Evolutionary conservation across 208 protist species (phyloP).

Genomic region (Wallacemonas sp.): DNA sequence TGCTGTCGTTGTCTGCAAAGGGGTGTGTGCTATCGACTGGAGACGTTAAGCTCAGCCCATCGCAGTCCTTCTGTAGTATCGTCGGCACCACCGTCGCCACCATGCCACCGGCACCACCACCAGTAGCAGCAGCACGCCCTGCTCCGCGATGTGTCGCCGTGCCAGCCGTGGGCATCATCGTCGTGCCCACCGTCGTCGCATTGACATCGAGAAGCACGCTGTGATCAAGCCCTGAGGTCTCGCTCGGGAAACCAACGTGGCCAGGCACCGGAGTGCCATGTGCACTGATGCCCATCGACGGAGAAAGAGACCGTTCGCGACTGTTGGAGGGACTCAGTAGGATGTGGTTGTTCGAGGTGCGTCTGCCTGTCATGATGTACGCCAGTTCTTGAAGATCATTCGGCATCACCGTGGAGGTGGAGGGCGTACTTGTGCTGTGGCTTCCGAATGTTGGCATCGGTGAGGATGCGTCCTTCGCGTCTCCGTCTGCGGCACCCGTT

Average conservation of each 20-base stretch:
- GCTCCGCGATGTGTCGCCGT: neutral
- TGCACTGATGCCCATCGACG: slow-evolving; percentile 5
- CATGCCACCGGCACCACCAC: no score
- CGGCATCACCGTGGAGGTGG: neutral
- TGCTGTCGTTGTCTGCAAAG: slow-evolving; percentile 13
- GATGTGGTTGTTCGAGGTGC: slow-evolving; percentile 11
- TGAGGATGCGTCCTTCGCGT: neutral
- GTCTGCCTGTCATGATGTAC: slow-evolving; percentile 22
- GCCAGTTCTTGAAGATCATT: slow-evolving; percentile 18
- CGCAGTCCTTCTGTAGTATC: no score
- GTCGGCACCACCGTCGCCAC: neutral
- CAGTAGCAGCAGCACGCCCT: neutral
- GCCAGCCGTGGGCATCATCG: neutral
- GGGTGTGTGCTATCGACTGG: neutral
- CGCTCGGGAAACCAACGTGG: neutral
- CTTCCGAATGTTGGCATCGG: neutral
- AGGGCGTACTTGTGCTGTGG: neutral
- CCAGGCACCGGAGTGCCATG: neutral
- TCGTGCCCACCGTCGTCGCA: slow-evolving; percentile 10
- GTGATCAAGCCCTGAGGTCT: slow-evolving; percentile 1
- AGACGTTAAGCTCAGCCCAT: neutral
- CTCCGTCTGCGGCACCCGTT: neutral
- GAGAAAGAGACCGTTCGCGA: slow-evolving; percentile 5
- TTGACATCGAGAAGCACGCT: slow-evolving; percentile 18
- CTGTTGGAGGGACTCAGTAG: slow-evolving; percentile 13